A percentile compares a stretch with the other conserved stretches of the same genome.
Evolutionary conservation across 257 asterid genomes (phyloP).

Genomic region (Solanum etuberosum): DNA sequence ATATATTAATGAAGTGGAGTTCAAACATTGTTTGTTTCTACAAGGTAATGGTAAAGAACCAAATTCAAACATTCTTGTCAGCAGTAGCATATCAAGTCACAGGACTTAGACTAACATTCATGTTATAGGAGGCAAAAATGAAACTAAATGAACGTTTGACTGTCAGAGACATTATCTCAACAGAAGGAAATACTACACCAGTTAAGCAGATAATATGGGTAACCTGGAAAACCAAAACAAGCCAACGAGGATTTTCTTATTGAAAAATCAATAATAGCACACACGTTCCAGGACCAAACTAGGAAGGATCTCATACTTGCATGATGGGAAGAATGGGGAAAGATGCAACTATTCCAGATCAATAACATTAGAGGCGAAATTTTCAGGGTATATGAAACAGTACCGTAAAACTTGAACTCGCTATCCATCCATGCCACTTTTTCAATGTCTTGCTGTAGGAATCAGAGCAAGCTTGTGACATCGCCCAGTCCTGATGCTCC

Average conservation of each 20-base stretch:
- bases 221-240: neutral
- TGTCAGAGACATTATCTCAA: neutral
- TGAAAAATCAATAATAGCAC: neutral
- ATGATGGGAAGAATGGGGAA: neutral
- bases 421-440: constrained; percentile 96
- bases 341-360: neutral
- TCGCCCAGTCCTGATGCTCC: constrained; percentile 75
- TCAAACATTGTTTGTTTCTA: neutral
- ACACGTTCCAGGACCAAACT: neutral
- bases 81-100: neutral
- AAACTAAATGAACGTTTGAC: neutral
- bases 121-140: neutral
- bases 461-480: constrained; percentile 86
- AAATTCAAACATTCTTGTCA: neutral
- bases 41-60: neutral
- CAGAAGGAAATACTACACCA: neutral
- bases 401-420: constrained; percentile 92
- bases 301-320: neutral
- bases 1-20: neutral
- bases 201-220: neutral
- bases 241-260: neutral
- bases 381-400: neutral
- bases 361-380: neutral
- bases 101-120: neutral
- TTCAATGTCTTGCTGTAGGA: constrained; percentile 78